phyloP scores from a whole-genome alignment of 1,139 yeast species.

The Candida pseudocylindracea region DNA sequence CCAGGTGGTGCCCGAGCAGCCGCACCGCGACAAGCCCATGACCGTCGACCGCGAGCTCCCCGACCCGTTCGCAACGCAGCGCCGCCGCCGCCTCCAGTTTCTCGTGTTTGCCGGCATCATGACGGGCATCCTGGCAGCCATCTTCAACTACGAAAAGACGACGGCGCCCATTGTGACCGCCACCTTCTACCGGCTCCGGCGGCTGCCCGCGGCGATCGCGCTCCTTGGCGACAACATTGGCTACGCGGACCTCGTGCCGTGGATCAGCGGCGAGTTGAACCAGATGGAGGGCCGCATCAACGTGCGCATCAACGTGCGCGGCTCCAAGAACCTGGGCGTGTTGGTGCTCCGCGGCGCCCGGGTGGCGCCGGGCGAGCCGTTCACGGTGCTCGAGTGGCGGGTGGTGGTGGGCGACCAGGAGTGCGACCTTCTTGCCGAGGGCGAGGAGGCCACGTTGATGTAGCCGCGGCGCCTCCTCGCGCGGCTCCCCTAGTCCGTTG shows the following conservation, averaged over 20 bases:
- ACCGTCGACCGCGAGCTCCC: conserved; percentile 48
- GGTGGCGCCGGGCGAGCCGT: no score
- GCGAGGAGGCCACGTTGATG: no score
- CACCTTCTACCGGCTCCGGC: conserved; percentile 66
- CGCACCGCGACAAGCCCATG: neutral
- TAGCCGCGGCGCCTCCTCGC: no score
- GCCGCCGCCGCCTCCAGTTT: conserved; percentile 29
- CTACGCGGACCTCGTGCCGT: conserved; percentile 54
- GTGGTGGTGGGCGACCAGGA: no score
- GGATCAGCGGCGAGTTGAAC: conserved; percentile 74
- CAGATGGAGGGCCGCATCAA: conserved; percentile 68
- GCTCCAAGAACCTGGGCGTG: conserved; percentile 25
- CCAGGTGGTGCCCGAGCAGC: no score
- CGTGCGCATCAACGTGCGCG: conserved; percentile 47
- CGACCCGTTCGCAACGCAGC: conserved; percentile 42
- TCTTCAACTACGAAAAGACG: conserved; percentile 82
- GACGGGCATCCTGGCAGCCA: conserved; percentile 39
- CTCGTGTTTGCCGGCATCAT: conserved; percentile 40
- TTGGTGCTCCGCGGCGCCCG: no score
- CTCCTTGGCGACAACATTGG: conserved; percentile 56
- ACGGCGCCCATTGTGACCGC: conserved; percentile 75
- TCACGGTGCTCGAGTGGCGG: no score
- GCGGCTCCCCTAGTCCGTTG: no score
- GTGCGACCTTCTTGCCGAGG: no score
- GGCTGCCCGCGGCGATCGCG: conserved; percentile 47